Evolutionary conservation across 2,329 filamentous ascomycete species (phyloP).

Genomic region (Fusarium liriodendri): DNA sequence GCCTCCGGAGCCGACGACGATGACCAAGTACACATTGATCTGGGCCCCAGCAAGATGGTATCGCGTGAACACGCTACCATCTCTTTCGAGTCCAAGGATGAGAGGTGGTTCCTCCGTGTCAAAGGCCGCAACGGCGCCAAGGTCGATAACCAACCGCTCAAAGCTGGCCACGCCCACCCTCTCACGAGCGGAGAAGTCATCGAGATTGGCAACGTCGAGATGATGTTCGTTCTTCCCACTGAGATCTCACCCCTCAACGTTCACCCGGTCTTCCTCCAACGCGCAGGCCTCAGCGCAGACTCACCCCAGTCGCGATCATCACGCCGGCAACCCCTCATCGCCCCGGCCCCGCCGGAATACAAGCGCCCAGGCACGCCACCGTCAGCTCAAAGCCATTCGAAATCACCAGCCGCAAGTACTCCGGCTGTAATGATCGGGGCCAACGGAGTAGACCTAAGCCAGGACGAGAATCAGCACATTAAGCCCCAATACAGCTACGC

Average conservation of each 20-base stretch:
- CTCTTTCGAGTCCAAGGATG: conserved; percentile 74
- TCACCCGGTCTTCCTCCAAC: conserved; percentile 75
- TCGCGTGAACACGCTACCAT: conserved; percentile 83
- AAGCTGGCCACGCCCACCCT: conserved; percentile 71
- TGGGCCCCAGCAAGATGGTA: conserved; percentile 85
- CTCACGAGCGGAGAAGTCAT: conserved; percentile 91
- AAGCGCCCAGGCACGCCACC: conserved; percentile 71
- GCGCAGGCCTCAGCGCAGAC: conserved; percentile 66
- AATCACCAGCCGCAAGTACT: conserved; percentile 50
- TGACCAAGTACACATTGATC: conserved; percentile 81
- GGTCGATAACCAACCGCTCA: conserved; percentile 79
- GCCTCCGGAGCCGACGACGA: conserved; percentile 59
- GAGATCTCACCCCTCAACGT: conserved; percentile 75
- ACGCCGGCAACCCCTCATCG: conserved; percentile 61
- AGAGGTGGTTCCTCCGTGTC: conserved; percentile 85
- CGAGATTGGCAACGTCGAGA: conserved; percentile 92
- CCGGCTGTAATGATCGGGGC: conserved; percentile 53
- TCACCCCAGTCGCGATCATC: conserved; percentile 44
- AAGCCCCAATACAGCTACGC: conserved; percentile 98
- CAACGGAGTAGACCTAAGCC: conserved; percentile 78
- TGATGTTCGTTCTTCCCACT: conserved; percentile 97
- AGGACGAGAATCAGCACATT: conserved; percentile 87
- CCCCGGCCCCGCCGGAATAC: conserved; percentile 70
- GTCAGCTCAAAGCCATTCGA: conserved; percentile 52
- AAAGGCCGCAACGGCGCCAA: conserved; percentile 93